Base-by-base conservation (phyloP, 257 asterid species). In the Asclepias syriaca region DNA sequence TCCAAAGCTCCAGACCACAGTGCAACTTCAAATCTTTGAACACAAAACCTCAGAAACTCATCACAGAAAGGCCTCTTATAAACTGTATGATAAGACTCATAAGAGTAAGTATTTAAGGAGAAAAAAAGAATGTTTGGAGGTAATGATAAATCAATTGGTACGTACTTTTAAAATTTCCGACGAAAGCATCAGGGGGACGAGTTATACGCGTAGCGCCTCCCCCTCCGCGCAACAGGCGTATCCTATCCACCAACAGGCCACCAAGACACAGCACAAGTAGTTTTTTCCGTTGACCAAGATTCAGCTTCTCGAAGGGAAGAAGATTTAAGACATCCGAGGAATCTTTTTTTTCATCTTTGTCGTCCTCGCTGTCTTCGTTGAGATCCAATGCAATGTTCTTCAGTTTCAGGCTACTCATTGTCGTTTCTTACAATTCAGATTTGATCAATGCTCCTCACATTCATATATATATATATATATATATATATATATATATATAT, bases 1-100 rank as follows among this genome's bases (percentile, higher is more conserved):
- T 84, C 89, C 50, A 57, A 74, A 0, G 86, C 95, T 65, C 95
- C 81, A 9, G 96, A 89, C 92, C 96, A 88, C 19, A 86, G 10
- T 19, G 86, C 95, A 37, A 90, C 89, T 15, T 86, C 87, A 53
- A 86, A 88, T 2, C 87, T 80, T 32, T 86, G 85, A 6, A 90
- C 84, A 84, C 90, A 87, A 63, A 85, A 88, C 0, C 84, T 73
- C 61, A 88, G 76, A 63, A 87, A 86, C 27, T 88, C 90, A 2
- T 84, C 76, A 77, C 92, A 83, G 14, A 75, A 83, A 0, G 96
- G 92, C 89, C 88, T 82, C 80, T 83, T 86, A 48, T 83, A 86
- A n/a, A 74, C 73, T 74, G 73, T 50, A 4, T 2, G 32, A 24
- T 24, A 24, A 24, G 27, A 24, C 27, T 10, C 2, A 8, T 1